Evolutionary conservation across 164 flowering plant species (phyloP).

Genomic region (Nelumbo lutea): DNA sequence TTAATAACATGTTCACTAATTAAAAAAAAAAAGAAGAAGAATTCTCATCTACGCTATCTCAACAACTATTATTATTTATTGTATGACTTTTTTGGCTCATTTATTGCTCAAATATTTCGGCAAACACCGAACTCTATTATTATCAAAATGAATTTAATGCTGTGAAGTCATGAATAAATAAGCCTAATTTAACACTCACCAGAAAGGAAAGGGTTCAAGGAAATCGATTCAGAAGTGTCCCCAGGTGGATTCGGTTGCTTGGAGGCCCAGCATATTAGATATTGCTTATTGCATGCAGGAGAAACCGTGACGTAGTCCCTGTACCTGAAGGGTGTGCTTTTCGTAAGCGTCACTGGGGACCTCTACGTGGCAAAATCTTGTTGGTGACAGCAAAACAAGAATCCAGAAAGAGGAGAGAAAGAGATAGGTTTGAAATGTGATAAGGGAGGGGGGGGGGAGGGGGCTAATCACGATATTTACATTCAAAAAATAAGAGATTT

Average conservation of each 20-base stretch:
- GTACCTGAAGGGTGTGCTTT: background rate
- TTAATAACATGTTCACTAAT: too few species aligned
- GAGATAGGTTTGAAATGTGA: background rate
- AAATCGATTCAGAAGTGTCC: background rate
- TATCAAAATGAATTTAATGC: too few species aligned
- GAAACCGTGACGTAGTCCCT: background rate
- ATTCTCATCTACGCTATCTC: too few species aligned
- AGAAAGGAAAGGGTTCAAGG: background rate
- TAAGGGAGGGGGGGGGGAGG: background rate
- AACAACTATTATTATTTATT: too few species aligned
- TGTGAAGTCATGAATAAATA: too few species aligned
- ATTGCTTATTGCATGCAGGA: conserved; percentile 11
- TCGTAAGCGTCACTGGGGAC: conserved; percentile 6
- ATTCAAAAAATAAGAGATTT: conserved; percentile 1
- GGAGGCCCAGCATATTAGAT: background rate
- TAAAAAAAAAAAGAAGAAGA: too few species aligned
- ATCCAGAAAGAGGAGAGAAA: conserved; percentile 19
- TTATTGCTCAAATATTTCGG: too few species aligned
- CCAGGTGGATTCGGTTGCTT: background rate
- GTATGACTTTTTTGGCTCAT: too few species aligned
- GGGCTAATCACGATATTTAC: background rate
- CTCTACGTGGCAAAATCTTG: conserved; percentile 33
- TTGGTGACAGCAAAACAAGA: conserved; percentile 39
- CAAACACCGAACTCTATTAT: too few species aligned
- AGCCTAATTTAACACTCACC: too few species aligned